A percentile compares a stretch with the other conserved stretches of the same genome.
These are phyloP conservation scores for Aspergillus cristatus DNA, from an alignment of 495 filamentous ascomycete species.

Conservation along the genomic window DNA sequence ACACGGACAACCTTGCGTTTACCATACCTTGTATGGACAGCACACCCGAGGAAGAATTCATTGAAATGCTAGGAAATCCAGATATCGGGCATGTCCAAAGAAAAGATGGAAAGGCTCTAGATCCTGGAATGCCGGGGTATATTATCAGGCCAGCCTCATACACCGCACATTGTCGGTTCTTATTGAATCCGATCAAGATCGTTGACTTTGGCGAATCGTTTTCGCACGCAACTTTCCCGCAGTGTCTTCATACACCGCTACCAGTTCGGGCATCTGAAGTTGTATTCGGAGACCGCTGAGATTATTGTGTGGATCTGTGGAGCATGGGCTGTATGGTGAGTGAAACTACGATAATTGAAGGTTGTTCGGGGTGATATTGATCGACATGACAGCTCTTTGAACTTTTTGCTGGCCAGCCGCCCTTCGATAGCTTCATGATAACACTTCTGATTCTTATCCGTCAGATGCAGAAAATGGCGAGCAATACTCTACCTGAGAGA, in stretches of 20 bases:
- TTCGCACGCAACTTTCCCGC: conserved; percentile 11
- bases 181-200: conserved; percentile 18
- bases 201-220: conserved; percentile 40
- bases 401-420: conserved; percentile 26
- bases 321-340: conserved; percentile 32
- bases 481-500: conserved; percentile 22
- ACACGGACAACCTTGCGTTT: conserved; percentile 41
- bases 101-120: conserved; percentile 21
- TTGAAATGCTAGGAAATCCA: conserved; percentile 27
- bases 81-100: conserved; percentile 23
- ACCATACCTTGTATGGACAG: conserved; percentile 14
- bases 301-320: conserved; percentile 38
- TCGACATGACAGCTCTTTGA: conserved; percentile 27
- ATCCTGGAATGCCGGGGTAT: conserved; percentile 25
- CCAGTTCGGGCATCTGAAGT: conserved; percentile 32
- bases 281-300: conserved; percentile 28
- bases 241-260: conserved; percentile 25
- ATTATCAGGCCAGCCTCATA: conserved; percentile 22
- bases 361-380: conserved; percentile 8
- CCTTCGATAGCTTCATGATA: conserved; percentile 26
- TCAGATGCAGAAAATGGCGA: conserved; percentile 27
- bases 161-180: conserved; percentile 11
- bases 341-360: conserved; percentile 3
- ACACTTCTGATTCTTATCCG: conserved; percentile 20
- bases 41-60: conserved; percentile 18